Evolutionary conservation across 768 basidiomycete genomes (phyloP).

Genomic region (Boletales sp.): DNA sequence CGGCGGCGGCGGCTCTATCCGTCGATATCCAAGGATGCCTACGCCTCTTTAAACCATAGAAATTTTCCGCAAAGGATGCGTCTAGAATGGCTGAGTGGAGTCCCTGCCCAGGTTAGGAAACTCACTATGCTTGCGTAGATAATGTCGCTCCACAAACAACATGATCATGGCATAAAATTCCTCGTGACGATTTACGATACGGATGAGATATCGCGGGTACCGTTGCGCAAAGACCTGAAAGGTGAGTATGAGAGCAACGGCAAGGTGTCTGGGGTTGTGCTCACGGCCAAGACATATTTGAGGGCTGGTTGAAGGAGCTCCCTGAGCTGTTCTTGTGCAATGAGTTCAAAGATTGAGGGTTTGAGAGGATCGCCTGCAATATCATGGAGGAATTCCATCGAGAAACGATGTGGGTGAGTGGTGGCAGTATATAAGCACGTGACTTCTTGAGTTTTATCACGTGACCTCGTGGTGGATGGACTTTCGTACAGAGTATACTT

Average conservation of each 20-base stretch:
- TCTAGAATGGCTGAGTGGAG: constrained; percentile 43
- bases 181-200: constrained; percentile 91
- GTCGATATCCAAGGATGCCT: constrained; percentile 68
- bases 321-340: constrained; percentile 90
- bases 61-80: constrained; percentile 93
- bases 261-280: constrained; percentile 20
- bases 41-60: constrained; percentile 87
- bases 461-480: constrained; percentile 7
- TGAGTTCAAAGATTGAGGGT: constrained; percentile 85
- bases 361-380: constrained; percentile 68
- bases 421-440: constrained; percentile 12
- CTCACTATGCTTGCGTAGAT: constrained; percentile 83
- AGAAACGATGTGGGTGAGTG: background rate
- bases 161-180: constrained; percentile 91
- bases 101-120: constrained; percentile 1
- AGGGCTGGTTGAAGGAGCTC: constrained; percentile 92
- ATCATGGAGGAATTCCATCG: constrained; percentile 83
- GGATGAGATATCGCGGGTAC: constrained; percentile 88
- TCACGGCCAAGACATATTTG: constrained; percentile 89
- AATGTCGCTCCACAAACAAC: constrained; percentile 87
- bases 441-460: constrained; percentile 25
- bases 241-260: background rate
- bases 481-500: too few species aligned
- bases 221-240: constrained; percentile 88
- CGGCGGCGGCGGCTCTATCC: constrained; percentile 62